Conservation (phyloP, 352 stramenopile genomes). For the Peronospora destructor region DNA sequence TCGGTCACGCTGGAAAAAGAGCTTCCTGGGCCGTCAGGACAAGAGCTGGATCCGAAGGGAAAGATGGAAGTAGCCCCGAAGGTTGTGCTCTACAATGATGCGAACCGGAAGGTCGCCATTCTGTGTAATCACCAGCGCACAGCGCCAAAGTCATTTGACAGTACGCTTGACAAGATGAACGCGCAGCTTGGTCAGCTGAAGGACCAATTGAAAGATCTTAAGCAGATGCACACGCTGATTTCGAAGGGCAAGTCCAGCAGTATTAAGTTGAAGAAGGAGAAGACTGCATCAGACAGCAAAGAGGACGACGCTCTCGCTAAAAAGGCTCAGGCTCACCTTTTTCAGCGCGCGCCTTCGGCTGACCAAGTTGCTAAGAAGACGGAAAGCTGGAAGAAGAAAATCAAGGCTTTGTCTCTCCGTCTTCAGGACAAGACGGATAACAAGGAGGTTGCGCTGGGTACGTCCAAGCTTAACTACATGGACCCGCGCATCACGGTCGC, state of each 20-base stretch:
- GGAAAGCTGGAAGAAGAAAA: constrained; percentile 91
- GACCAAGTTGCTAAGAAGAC: constrained; percentile 95
- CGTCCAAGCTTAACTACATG: constrained; percentile 99
- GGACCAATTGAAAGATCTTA: constrained; percentile 92
- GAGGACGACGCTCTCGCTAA: constrained; percentile 81
- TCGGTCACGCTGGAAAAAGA: constrained; percentile 98
- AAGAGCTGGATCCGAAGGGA: constrained; percentile 49
- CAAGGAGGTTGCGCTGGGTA: constrained; percentile 97
- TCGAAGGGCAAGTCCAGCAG: constrained; percentile 84
- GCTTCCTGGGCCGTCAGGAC: constrained; percentile 52
- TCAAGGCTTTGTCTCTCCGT: constrained; percentile 85
- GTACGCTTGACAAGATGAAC: constrained; percentile 91
- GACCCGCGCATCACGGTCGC: constrained; percentile 98
- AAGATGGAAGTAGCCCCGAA: constrained; percentile 80
- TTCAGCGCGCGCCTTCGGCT: constrained; percentile 84
- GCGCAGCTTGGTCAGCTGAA: constrained; percentile 90
- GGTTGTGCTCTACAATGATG: constrained; percentile 98
- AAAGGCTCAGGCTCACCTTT: constrained; percentile 92
- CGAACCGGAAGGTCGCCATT: constrained; percentile 99
- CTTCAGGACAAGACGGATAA: constrained; percentile 99
- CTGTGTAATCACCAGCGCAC: constrained; percentile 99
- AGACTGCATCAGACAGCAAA: constrained; percentile 74
- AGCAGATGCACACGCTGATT: constrained; percentile 86
- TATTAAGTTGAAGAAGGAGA: constrained; percentile 89
- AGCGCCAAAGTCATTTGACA: constrained; percentile 96